Evolutionary conservation across 305 asterid genomes (phyloP).

Genomic region (Fraxinus dipetala): DNA sequence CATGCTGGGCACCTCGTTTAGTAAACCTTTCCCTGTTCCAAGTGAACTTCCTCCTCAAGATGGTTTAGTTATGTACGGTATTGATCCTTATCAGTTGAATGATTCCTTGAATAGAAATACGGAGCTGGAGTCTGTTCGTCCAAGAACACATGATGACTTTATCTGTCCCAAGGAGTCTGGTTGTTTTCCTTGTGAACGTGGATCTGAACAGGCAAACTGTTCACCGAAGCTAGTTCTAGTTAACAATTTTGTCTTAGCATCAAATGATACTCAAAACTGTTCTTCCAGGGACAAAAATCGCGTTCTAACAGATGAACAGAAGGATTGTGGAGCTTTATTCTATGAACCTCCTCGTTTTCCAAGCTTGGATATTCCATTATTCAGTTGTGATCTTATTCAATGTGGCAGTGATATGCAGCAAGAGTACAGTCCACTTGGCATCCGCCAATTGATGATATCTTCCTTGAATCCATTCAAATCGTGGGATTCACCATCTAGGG

Average conservation of each 20-base stretch:
- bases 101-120: conserved; percentile 37
- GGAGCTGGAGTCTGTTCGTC: conserved; percentile 37
- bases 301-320: conserved; percentile 35
- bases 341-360: conserved; percentile 55
- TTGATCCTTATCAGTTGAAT: conserved; percentile 40
- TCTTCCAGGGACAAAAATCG: conserved; percentile 33
- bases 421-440: conserved; percentile 96
- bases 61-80: conserved; percentile 34
- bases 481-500: conserved; percentile 91
- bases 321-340: conserved; percentile 50
- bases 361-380: conserved; percentile 85
- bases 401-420: conserved; percentile 75
- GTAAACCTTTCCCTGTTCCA: conserved; percentile 38
- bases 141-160: conserved; percentile 39
- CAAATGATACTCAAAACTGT: conserved; percentile 38
- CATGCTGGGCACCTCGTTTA: conserved; percentile 27
- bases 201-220: conserved; percentile 39
- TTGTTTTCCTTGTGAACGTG: conserved; percentile 40
- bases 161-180: conserved; percentile 39
- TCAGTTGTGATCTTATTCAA: conserved; percentile 85
- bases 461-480: conserved; percentile 71
- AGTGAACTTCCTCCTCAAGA: conserved; percentile 39
- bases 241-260: conserved; percentile 48
- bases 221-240: conserved; percentile 47
- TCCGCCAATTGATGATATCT: conserved; percentile 75